Evolutionary conservation across 495 filamentous ascomycete species (phyloP), one percentile per base, ranked within the genome.

Genomic region (Xylaria acuta): DNA sequence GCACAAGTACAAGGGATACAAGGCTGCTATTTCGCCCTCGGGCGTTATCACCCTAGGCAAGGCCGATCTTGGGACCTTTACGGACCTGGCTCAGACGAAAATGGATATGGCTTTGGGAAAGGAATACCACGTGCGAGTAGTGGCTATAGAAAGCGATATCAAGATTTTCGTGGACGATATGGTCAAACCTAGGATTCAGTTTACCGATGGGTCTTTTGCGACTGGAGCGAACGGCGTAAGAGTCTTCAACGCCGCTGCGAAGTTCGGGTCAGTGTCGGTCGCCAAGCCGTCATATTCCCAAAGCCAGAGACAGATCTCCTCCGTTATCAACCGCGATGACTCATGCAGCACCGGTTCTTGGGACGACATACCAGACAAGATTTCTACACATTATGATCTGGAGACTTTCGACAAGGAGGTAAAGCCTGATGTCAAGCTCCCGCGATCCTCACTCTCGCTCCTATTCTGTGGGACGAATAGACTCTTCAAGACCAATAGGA

Each of bases 191-290:
- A 71, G 63, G 53, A 65, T 77, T 49, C 63, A 40, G 20, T 36
- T 41, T 47, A 62, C 54, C 32, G 77, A 79, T 47, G 66, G 38
- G 14, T 73, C 72, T 20, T 78, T 72, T 38, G 14, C 22, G 18
- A 66, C 60, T 38, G 78, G 78, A 12, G 40, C 72, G 18, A 78
- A 73, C 7, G 78, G 78, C 27, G 76, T 80, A 2, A 62, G 72
- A 25, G 72, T 74, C 36, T 73, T 69, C 3, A 53, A 64, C 56
- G 41, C 65, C 11, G 65, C 66, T 51, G 72, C 75, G 25, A 64
- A 40, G 40, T 75, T 78, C 47, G 75, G 73, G 4, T 58, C 30
- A 14, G 65, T 80, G 30, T 80, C 78, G 32, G 69, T 80, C 22
- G 67, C 74, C 1, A 72, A 66, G 59, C 49, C 72, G 5, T 8